Evolutionary conservation across 202 grass and related monocot species (phyloP).

Genomic region (Digitaria exilis): DNA sequence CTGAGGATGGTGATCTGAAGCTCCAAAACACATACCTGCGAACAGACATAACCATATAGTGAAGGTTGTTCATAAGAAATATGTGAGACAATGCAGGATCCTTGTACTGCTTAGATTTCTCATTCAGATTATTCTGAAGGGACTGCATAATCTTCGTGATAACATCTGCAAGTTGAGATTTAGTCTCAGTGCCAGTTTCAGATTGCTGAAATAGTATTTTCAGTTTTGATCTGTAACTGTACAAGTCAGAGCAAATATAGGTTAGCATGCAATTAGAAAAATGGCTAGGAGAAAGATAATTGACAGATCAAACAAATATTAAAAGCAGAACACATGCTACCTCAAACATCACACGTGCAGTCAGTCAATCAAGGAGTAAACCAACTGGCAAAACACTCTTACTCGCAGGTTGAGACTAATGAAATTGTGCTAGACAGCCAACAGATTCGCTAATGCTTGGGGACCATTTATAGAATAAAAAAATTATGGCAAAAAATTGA

Average conservation of each 20-base stretch:
- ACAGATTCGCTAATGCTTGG: background rate
- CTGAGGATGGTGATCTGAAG: constrained; percentile 15
- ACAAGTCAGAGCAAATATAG: constrained; percentile 29
- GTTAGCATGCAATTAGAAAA: constrained; percentile 29
- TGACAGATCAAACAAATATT: constrained; percentile 31
- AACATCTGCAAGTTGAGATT: constrained; percentile 68
- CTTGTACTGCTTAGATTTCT: constrained; percentile 86
- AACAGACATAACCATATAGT: constrained; percentile 76
- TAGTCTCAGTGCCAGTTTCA: constrained; percentile 53
- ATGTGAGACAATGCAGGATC: constrained; percentile 72
- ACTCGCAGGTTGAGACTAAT: constrained; percentile 21
- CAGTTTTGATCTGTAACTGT: constrained; percentile 76
- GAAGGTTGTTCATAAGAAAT: constrained; percentile 96
- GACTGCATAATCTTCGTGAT: constrained; percentile 75
- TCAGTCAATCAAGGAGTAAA: background rate
- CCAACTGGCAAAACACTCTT: constrained; percentile 5
- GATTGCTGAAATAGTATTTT: constrained; percentile 76
- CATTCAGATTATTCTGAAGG: constrained; percentile 80
- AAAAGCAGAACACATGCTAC: background rate
- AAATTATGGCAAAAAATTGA: background rate
- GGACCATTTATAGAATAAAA: background rate
- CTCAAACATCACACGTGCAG: background rate
- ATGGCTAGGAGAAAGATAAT: background rate
- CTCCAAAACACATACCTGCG: constrained; percentile 55
- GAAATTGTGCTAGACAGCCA: background rate